Conservation (phyloP, 2,329 filamentous ascomycete species). For the Pseudogymnoascus sp. region DNA sequence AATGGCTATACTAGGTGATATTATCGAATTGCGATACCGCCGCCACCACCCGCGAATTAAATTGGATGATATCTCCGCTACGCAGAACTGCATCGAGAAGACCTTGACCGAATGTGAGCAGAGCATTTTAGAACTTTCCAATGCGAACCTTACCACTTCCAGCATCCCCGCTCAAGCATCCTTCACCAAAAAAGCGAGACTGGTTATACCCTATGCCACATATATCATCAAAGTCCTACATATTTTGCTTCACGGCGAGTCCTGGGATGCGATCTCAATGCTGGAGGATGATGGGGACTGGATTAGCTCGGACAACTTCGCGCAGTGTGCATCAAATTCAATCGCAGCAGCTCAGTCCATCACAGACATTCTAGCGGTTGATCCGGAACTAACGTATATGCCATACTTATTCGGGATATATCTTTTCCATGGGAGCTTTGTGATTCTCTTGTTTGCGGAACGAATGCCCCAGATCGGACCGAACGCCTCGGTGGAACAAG, state of each 20-base stretch:
- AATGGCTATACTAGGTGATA: conserved; percentile 42
- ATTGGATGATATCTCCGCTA: background rate
- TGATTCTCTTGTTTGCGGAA: conserved; percentile 42
- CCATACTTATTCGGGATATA: conserved; percentile 47
- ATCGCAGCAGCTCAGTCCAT: conserved; percentile 40
- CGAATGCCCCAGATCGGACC: conserved; percentile 38
- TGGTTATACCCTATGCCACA: conserved; percentile 30
- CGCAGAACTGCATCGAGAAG: background rate
- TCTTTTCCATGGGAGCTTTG: conserved; percentile 43
- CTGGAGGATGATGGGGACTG: conserved; percentile 42
- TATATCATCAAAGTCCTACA: conserved; percentile 42
- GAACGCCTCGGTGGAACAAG: conserved; percentile 39
- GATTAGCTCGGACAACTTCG: conserved; percentile 40
- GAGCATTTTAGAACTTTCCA: background rate
- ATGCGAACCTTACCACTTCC: conserved; percentile 8
- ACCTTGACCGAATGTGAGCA: background rate
- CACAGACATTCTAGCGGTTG: conserved; percentile 38
- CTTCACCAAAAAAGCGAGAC: conserved; percentile 22
- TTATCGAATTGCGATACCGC: conserved; percentile 40
- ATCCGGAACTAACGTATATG: conserved; percentile 45
- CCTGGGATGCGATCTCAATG: conserved; percentile 35
- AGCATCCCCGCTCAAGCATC: conserved; percentile 5
- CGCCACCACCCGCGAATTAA: conserved; percentile 38
- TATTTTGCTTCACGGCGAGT: conserved; percentile 40
- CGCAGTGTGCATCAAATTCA: conserved; percentile 39